These are phyloP conservation scores for Sporothrix dimorphospora DNA, from an alignment of 2,329 filamentous ascomycete genomes.

Conservation along the genomic window DNA sequence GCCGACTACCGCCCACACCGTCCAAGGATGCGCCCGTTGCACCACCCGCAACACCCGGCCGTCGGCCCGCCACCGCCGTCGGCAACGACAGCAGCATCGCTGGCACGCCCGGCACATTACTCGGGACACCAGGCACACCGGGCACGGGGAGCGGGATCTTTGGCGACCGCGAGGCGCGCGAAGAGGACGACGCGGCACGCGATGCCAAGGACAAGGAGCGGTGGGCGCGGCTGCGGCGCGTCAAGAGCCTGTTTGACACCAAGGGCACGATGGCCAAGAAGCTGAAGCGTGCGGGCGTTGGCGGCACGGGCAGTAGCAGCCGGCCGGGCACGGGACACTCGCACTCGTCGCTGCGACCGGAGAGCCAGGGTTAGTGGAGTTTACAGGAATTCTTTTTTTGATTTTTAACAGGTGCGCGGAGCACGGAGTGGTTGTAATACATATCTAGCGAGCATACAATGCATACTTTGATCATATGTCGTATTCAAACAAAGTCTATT, in stretches of 20 bases:
- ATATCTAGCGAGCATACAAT: neutral
- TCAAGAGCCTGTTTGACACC: conserved; percentile 71
- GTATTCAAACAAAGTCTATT: neutral
- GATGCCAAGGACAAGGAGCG: conserved; percentile 70
- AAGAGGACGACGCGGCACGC: conserved; percentile 49
- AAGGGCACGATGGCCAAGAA: conserved; percentile 59
- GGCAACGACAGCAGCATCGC: conserved; percentile 32
- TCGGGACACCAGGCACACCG: conserved; percentile 47
- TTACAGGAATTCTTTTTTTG: neutral
- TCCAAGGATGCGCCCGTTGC: neutral
- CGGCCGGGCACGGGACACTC: conserved; percentile 30
- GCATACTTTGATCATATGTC: neutral
- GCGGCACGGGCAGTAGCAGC: conserved; percentile 25
- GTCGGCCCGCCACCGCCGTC: conserved; percentile 24
- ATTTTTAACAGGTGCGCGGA: neutral
- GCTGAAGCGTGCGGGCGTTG: conserved; percentile 39
- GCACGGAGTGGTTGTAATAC: neutral
- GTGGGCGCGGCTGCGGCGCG: conserved; percentile 70
- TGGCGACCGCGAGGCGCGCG: conserved; percentile 21
- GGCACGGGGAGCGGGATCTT: conserved; percentile 8
- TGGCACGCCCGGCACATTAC: conserved; percentile 32
- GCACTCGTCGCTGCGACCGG: neutral
- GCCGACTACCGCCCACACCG: neutral
- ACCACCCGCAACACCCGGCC: neutral
- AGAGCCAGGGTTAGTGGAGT: neutral